phyloP scores from a whole-genome alignment of 192 early-diverging fungal species.

The Entomortierella beljakovae region DNA sequence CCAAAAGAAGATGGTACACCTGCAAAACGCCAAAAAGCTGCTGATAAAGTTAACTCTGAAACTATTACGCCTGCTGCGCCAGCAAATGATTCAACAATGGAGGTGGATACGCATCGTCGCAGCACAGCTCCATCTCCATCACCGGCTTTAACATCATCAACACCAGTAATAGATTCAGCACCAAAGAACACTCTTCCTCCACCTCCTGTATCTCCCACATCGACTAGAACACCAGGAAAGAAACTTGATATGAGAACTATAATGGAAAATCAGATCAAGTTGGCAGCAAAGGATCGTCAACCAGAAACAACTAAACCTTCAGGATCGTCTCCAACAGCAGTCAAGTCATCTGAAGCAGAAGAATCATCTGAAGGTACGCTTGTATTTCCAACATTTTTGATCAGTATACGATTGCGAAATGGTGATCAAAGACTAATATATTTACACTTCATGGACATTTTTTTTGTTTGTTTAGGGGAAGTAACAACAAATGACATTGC shows the following conservation, averaged over 20 bases:
- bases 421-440: neutral
- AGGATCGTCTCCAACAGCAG: neutral
- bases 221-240: constrained; percentile 2
- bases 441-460: too few species aligned
- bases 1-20: neutral
- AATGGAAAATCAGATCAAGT: constrained; percentile 35
- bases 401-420: neutral
- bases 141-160: constrained; percentile 20
- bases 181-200: constrained; percentile 4
- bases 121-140: constrained; percentile 43
- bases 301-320: constrained; percentile 4
- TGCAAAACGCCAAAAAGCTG: constrained; percentile 13
- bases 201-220: constrained; percentile 20
- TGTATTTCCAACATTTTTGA: neutral
- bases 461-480: constrained; percentile 3
- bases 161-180: neutral
- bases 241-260: constrained; percentile 35
- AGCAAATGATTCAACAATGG: constrained; percentile 24
- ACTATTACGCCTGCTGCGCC: constrained; percentile 16
- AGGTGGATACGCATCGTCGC: constrained; percentile 31
- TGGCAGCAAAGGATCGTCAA: constrained; percentile 34
- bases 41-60: constrained; percentile 2
- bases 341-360: neutral
- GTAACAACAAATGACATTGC: neutral
- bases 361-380: constrained; percentile 2